Evolutionary conservation across 1,139 yeast species (phyloP).

Genomic region (Saccharomycopsis hybrid): DNA sequence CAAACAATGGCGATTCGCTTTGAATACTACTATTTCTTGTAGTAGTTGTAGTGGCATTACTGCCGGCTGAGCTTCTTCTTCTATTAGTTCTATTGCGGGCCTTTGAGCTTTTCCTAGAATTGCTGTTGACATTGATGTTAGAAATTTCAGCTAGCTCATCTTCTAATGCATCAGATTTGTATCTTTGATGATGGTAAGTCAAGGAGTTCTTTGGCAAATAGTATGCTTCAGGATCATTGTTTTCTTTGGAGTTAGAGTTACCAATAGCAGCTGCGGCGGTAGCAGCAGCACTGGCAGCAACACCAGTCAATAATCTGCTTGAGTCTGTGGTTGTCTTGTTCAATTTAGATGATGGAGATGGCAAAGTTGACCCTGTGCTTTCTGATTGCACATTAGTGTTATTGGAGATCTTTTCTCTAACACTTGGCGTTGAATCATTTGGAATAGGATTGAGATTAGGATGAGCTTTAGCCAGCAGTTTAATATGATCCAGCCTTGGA

Average conservation of each 20-base stretch:
- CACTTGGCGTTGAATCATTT: conserved; percentile 5
- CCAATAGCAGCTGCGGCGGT: background rate
- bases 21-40: conserved; percentile 4
- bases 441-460: no score
- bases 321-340: background rate
- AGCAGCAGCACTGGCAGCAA: background rate
- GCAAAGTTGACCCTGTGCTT: conserved; percentile 2
- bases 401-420: conserved; percentile 11
- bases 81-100: no score
- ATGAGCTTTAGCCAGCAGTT: background rate
- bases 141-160: background rate
- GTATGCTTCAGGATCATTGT: background rate
- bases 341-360: conserved; percentile 7
- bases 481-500: background rate
- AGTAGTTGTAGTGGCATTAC: background rate
- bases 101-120: no score
- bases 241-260: background rate
- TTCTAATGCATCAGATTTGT: conserved; percentile 20
- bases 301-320: background rate
- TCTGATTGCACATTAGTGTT: conserved; percentile 1
- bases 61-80: conserved; percentile 4
- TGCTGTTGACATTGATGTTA: no score
- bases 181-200: conserved; percentile 18
- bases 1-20: conserved; percentile 11
- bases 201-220: conserved; percentile 12